phyloP scores from a whole-genome alignment of 2,329 filamentous ascomycete species.

The Helotiales sp. region DNA sequence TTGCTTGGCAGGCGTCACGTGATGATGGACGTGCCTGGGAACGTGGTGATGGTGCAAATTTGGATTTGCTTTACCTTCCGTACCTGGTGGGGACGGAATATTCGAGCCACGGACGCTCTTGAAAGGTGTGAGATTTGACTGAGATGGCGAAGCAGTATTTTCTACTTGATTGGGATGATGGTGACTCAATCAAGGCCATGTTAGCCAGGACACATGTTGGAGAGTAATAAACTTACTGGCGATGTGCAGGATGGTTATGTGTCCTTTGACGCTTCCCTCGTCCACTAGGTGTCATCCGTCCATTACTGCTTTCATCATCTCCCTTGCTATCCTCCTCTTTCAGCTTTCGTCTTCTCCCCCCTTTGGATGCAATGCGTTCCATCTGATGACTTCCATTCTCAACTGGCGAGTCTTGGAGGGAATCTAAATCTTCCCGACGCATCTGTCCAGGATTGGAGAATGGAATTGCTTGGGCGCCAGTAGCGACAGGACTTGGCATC shows the following conservation, averaged over 20 bases:
- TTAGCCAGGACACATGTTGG: slow-evolving; percentile 18
- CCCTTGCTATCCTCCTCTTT: slow-evolving; percentile 72
- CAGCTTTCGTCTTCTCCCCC: slow-evolving; percentile 65
- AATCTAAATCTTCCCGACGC: slow-evolving; percentile 53
- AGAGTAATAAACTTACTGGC: slow-evolving; percentile 55
- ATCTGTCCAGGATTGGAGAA: slow-evolving; percentile 47
- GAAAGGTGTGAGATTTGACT: slow-evolving; percentile 44
- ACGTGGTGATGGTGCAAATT: slow-evolving; percentile 34
- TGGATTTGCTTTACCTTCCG: slow-evolving; percentile 19
- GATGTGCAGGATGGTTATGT: slow-evolving; percentile 52
- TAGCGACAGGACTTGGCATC: slow-evolving; percentile 46
- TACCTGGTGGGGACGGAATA: slow-evolving; percentile 46
- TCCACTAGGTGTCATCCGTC: slow-evolving; percentile 58
- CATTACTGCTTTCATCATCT: slow-evolving; percentile 68
- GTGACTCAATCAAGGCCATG: slow-evolving; percentile 41
- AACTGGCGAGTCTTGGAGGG: slow-evolving; percentile 44
- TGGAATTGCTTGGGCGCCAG: slow-evolving; percentile 52
- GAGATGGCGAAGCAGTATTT: slow-evolving; percentile 44
- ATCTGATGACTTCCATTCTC: slow-evolving; percentile 40
- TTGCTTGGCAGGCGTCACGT: slow-evolving; percentile 30
- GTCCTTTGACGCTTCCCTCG: slow-evolving; percentile 69
- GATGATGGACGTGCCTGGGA: slow-evolving; percentile 43
- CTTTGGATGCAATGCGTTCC: slow-evolving; percentile 41
- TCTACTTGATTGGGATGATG: slow-evolving; percentile 59
- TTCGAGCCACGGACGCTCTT: slow-evolving; percentile 51